Percentiles rank a stretch among this genome's conserved stretches.
phyloP scores from a whole-genome alignment of 306 rosid species.

The Adenanthera pavonina region DNA sequence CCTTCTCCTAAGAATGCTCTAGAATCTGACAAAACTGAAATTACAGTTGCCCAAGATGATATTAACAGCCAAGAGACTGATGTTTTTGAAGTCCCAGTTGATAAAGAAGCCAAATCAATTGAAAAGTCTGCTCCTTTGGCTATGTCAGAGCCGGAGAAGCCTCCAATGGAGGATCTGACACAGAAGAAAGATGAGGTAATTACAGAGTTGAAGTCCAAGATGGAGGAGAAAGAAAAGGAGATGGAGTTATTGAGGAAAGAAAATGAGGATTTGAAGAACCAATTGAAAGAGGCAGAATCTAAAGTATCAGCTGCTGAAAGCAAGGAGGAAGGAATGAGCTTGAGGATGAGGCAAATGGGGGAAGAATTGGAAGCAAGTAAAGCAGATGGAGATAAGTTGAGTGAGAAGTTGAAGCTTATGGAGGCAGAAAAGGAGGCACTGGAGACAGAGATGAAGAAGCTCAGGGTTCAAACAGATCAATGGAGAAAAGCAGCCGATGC shows the following conservation, averaged over 20 bases:
- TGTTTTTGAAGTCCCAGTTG: slow-evolving; percentile 79
- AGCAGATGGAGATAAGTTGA: slow-evolving; percentile 46
- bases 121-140: slow-evolving; percentile 39
- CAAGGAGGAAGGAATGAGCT: slow-evolving; percentile 57
- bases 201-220: slow-evolving; percentile 44
- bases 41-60: slow-evolving; percentile 41
- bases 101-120: slow-evolving; percentile 52
- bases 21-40: slow-evolving; percentile 46
- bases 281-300: slow-evolving; percentile 52
- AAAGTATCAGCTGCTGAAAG: slow-evolving; percentile 52
- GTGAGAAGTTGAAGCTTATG: slow-evolving; percentile 56
- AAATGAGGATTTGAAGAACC: slow-evolving; percentile 60
- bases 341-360: slow-evolving; percentile 49
- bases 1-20: slow-evolving; percentile 44
- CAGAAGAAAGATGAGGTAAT: slow-evolving; percentile 56
- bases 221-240: slow-evolving; percentile 66
- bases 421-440: slow-evolving; percentile 64
- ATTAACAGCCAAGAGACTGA: slow-evolving; percentile 67
- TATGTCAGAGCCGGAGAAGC: slow-evolving; percentile 49
- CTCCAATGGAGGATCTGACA: slow-evolving; percentile 48
- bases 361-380: slow-evolving; percentile 65
- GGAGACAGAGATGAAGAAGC: slow-evolving; percentile 81
- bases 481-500: slow-evolving; percentile 97
- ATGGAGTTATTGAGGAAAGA: slow-evolving; percentile 44
- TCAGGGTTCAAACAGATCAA: slow-evolving; percentile 85